phyloP scores from a whole-genome alignment of 371 early-diverging fungal species.

The Smittium mucronatum region DNA sequence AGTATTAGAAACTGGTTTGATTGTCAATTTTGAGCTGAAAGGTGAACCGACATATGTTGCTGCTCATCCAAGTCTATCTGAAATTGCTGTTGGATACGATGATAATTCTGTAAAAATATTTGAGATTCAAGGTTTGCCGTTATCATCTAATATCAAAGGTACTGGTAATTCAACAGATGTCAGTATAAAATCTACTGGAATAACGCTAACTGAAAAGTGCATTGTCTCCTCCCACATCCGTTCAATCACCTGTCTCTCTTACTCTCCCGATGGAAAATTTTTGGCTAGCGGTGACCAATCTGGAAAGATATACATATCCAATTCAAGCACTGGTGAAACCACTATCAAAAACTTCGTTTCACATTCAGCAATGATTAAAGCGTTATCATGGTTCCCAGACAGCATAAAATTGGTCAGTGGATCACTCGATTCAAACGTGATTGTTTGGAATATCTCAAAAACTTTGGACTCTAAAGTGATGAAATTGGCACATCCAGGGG shows the following conservation, averaged over 20 bases:
- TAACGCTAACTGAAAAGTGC: constrained; percentile 7
- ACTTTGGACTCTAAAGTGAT: background rate
- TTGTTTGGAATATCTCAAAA: constrained; percentile 61
- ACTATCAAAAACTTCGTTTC: constrained; percentile 61
- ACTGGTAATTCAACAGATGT: background rate
- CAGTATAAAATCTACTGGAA: background rate
- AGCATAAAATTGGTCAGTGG: constrained; percentile 63
- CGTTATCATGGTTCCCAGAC: constrained; percentile 65
- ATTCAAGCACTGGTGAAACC: constrained; percentile 37
- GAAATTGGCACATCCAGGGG: background rate
- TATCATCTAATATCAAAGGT: background rate
- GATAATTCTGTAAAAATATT: constrained; percentile 13
- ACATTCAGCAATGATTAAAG: constrained; percentile 76
- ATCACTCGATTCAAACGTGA: constrained; percentile 77
- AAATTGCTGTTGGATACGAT: constrained; percentile 6
- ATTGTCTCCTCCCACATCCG: constrained; percentile 30
- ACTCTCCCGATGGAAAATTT: constrained; percentile 52
- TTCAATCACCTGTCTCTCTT: constrained; percentile 59
- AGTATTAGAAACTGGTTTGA: background rate
- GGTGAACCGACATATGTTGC: background rate
- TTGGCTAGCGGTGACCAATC: constrained; percentile 73
- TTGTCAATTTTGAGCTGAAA: background rate
- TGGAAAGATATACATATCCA: constrained; percentile 67
- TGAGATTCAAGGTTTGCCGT: background rate
- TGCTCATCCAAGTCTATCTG: background rate